Evolutionary conservation across 495 filamentous ascomycete species (phyloP).

Genomic region (Stereocaulon alpinum): DNA sequence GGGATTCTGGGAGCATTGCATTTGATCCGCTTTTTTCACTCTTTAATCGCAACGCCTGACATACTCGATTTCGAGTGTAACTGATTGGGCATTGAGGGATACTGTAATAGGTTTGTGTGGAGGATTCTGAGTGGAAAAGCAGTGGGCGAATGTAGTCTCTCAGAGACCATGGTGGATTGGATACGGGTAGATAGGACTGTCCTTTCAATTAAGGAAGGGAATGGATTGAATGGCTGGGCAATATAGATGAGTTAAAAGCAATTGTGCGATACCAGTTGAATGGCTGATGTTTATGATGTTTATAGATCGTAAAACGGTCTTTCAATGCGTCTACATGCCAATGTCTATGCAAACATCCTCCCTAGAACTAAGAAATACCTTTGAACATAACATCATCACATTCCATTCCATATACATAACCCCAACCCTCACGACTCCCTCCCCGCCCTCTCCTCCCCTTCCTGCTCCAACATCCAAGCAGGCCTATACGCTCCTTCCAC

Average conservation of each 20-base stretch:
- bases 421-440: slow-evolving; percentile 43
- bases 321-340: neutral
- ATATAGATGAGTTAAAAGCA: neutral
- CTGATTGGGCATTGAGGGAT: too few species aligned
- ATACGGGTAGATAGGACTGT: neutral
- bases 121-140: neutral
- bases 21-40: too few species aligned
- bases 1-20: too few species aligned
- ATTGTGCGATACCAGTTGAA: too few species aligned
- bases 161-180: neutral
- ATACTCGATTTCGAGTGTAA: too few species aligned
- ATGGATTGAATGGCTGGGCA: neutral
- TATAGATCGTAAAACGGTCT: too few species aligned
- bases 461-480: slow-evolving; percentile 77
- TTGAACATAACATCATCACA: neutral
- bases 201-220: slow-evolving; percentile 6
- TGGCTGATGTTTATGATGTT: too few species aligned
- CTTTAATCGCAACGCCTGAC: too few species aligned
- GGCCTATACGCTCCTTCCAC: slow-evolving; percentile 50
- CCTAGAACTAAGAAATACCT: too few species aligned
- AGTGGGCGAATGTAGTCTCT: neutral
- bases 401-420: neutral
- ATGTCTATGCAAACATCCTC: too few species aligned
- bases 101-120: neutral
- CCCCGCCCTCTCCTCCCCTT: slow-evolving; percentile 77